phyloP scores from a whole-genome alignment of 1,139 yeast species.

The Yamadazyma jaroonii region DNA sequence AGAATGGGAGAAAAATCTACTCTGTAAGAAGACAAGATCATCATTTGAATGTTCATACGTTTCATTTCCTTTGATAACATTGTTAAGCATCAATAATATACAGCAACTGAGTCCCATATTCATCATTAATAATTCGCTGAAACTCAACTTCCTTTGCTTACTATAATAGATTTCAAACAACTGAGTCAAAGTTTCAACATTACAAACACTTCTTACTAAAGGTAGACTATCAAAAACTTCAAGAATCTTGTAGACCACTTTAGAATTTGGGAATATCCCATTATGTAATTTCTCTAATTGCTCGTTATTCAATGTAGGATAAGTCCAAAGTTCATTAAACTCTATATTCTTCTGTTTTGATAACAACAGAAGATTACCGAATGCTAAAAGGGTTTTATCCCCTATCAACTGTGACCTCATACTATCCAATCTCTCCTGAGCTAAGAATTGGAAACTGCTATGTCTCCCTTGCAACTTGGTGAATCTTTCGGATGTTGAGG shows the following conservation, averaged over 20 bases:
- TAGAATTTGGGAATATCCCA: neutral
- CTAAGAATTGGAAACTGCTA: neutral
- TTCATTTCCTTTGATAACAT: neutral
- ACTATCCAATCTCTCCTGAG: neutral
- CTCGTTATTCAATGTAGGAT: neutral
- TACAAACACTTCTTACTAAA: neutral
- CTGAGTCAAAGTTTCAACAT: neutral
- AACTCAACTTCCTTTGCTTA: neutral
- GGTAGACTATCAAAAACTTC: neutral
- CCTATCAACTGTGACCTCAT: no score
- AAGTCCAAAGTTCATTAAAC: conserved; percentile 1
- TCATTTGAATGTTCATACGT: neutral
- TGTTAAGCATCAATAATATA: neutral
- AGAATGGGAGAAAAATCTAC: neutral
- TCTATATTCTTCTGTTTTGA: no score
- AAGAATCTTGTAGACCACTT: neutral
- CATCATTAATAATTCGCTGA: conserved; percentile 2
- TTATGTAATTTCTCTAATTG: neutral
- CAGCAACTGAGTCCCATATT: neutral
- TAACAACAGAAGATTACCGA: no score
- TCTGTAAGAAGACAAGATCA: neutral
- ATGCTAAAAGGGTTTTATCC: no score
- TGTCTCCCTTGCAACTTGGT: neutral
- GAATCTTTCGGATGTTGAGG: no score
- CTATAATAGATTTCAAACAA: neutral